Conservation (phyloP, 805 yeast genomes). For the Pichia heedii region DNA sequence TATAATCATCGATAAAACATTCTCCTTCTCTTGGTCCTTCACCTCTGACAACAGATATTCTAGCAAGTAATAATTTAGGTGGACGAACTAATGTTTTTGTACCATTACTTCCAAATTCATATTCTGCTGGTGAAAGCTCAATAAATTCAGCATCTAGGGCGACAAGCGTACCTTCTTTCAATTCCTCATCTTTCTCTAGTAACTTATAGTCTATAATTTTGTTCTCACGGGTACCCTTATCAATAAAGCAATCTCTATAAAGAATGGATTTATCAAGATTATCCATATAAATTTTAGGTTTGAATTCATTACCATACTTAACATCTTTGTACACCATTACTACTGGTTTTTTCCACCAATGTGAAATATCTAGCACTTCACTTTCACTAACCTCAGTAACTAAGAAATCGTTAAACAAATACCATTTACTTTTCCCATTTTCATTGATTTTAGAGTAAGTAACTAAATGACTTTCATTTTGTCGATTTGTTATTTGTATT, state of each 20-base stretch:
- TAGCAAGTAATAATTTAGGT: slow-evolving; percentile 65
- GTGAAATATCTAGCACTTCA: slow-evolving; percentile 67
- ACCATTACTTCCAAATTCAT: slow-evolving; percentile 72
- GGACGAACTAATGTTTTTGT: slow-evolving; percentile 63
- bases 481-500: slow-evolving; percentile 52
- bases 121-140: slow-evolving; percentile 63
- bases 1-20: slow-evolving; percentile 90
- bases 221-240: slow-evolving; percentile 46
- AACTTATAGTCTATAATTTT: slow-evolving; percentile 56
- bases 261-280: slow-evolving; percentile 55
- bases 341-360: slow-evolving; percentile 81
- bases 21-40: slow-evolving; percentile 57
- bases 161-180: slow-evolving; percentile 62
- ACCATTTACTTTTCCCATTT: slow-evolving; percentile 42
- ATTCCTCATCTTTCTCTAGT: slow-evolving; percentile 63
- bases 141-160: slow-evolving; percentile 99
- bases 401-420: slow-evolving; percentile 81
- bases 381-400: slow-evolving; percentile 65
- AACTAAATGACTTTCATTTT: slow-evolving; percentile 50
- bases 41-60: slow-evolving; percentile 80
- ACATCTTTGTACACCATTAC: slow-evolving; percentile 54
- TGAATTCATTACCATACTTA: slow-evolving; percentile 31
- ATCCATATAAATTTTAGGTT: slow-evolving; percentile 43
- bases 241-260: slow-evolving; percentile 67
- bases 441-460: slow-evolving; percentile 25